Evolutionary conservation across 805 yeast genomes (phyloP), one percentile per base, ranked within the genome.

Genomic region (Nakazawaea holstii): DNA sequence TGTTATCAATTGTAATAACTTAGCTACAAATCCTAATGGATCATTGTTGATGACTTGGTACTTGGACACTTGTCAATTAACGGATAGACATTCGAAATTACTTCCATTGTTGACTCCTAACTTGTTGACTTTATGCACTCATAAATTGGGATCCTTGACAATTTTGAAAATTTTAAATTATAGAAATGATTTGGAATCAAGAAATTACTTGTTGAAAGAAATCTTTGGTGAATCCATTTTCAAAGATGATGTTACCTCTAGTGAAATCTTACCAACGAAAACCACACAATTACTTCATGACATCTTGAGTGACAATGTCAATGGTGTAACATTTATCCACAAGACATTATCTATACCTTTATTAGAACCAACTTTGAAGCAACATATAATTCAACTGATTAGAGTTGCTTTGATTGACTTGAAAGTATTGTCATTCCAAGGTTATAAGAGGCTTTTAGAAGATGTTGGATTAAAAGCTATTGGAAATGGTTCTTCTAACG

Each of bases 41-140:
- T 84, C 96, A 1, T 69, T 94, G 53, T 73, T 94, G 55, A 77
- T 94, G 46, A 89, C 97, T 1, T 94, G 99, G 99, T 85, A 87
- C 57, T 74, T 94, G 59, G 99, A 94, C 60, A 87, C 97, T 1
- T 85, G 87, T 54, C 73, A 73, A 8, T 59, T 82, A 38, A 82
- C 83, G 35, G 75, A 80, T 56, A 77, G 92, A 56, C 87, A 83
- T 62, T 66, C 70, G 27, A 69, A 87, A 15, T 68, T 94, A 41
- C 81, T 89, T 2, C 76, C 79, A 29, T 73, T 76, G 57, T 68
- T 89, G 47, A 57, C 79, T 40, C 82, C 88, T 1, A 73, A 80
- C 55, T 72, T 90, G 56, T 79, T 73, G 10, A 74, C 70, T 35
- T 67, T 89, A 50, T 80, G 92, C 57, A 77, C 84, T 37, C 95